A percentile compares a stretch with the other conserved stretches of the same genome.
Conservation (phyloP, 495 filamentous ascomycete genomes). For the Astrothelium subdiscretum region DNA sequence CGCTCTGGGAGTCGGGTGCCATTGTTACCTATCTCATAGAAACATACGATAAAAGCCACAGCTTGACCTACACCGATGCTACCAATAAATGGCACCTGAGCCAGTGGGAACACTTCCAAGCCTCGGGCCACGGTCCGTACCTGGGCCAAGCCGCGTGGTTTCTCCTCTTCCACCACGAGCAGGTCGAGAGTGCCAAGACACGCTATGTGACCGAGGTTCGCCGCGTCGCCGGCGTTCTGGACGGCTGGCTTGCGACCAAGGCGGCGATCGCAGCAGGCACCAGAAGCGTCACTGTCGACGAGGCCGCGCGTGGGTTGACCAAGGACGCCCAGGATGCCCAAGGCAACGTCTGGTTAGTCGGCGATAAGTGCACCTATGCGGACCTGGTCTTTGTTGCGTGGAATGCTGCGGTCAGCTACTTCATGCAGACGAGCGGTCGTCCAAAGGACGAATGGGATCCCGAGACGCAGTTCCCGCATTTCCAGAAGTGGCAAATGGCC, state of each 20-base stretch:
- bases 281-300: no score
- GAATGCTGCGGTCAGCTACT: conserved; percentile 1
- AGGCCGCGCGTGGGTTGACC: no score
- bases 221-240: conserved; percentile 32
- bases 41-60: conserved; percentile 10
- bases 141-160: conserved; percentile 37
- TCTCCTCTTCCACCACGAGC: conserved; percentile 26
- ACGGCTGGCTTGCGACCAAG: conserved; percentile 55
- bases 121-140: conserved; percentile 35
- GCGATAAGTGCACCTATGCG: conserved; percentile 63
- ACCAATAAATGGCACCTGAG: conserved; percentile 10
- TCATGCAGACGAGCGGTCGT: not conserved
- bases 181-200: conserved; percentile 28
- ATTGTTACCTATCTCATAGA: conserved; percentile 19
- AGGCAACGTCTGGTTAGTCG: conserved; percentile 52
- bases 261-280: no score
- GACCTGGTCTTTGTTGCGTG: conserved; percentile 34
- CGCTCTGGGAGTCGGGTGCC: conserved; percentile 40
- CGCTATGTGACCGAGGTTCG: conserved; percentile 33
- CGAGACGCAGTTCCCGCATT: not conserved
- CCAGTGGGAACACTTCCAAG: conserved; percentile 35
- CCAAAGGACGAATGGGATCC: not conserved
- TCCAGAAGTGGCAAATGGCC: not conserved
- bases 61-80: conserved; percentile 6
- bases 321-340: no score